Conservation (phyloP, 257 asterid species). For the Solanum chmielewskii region DNA sequence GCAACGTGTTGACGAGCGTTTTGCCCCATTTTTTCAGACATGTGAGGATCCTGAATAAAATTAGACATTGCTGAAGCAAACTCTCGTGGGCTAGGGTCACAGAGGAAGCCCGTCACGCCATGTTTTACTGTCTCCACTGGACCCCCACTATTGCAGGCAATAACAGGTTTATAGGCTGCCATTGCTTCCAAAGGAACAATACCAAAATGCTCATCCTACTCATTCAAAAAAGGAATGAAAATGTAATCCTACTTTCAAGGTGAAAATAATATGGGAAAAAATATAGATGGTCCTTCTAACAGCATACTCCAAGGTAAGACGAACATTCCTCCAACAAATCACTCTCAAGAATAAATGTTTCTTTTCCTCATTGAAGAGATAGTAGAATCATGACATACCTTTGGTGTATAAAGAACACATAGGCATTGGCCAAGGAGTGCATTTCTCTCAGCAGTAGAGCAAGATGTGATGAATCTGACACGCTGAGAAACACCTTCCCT, state of each 20-base stretch:
- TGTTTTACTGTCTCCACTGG: conserved; percentile 73
- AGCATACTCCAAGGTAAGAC: background rate
- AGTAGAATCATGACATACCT: conserved; percentile 26
- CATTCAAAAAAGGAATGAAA: background rate
- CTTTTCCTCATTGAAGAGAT: background rate
- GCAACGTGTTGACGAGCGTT: conserved; percentile 60
- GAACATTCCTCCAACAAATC: background rate
- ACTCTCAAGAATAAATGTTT: background rate
- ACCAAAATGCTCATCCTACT: conserved; percentile 92
- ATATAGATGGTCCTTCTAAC: background rate
- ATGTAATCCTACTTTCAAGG: background rate
- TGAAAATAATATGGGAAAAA: background rate
- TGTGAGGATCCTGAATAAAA: conserved; percentile 41
- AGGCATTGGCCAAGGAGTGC: conserved; percentile 64
- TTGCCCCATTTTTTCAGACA: conserved; percentile 62
- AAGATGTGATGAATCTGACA: conserved; percentile 69
- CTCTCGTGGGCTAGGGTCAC: conserved; percentile 59
- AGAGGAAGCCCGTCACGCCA: conserved; percentile 75
- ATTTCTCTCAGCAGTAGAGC: conserved; percentile 77
- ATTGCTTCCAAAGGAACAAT: conserved; percentile 96
- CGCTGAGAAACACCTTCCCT: conserved; percentile 51
- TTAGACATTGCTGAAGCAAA: conserved; percentile 80
- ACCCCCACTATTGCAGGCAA: conserved; percentile 93
- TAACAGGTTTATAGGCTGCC: conserved; percentile 91
- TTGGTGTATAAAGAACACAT: conserved; percentile 79